Base-by-base conservation (phyloP, 495 filamentous ascomycete species). In the Cryomyces minteri region DNA sequence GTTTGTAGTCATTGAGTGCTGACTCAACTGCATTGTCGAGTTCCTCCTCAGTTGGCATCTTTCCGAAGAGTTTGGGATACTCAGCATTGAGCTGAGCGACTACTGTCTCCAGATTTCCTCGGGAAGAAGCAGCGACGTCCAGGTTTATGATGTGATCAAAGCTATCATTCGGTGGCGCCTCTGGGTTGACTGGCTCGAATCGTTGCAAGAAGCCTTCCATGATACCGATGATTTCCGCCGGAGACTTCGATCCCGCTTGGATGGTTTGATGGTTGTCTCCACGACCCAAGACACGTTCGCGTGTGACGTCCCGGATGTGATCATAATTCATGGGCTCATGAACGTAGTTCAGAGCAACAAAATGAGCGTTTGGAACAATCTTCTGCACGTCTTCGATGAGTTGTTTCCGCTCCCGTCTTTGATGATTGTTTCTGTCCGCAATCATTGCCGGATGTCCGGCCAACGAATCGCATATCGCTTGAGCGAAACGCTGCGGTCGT, bases 211-310 rank as follows among this genome's bases (percentile, higher is more conserved):
- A 99, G 33, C 86, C 85, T 49, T 94, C 80, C 90, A 99, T 96
- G 55, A 99, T 96, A 6, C 75, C 74, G 25, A 84, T 67, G 32
- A 88, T 76, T 57, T 93, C 84, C 10, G 66, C 60, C 34, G 63
- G 60, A 41, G 74, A 65, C 54, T 77, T 74, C 32, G 71, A 74
- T 9, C 76, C 79, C 4, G 88, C 83, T 47, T 88, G 87, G 54
- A 99, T 99, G 8, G 88, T 95, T 59, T 99, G 90, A 54, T 99
- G 90, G 56, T 95, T 96, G 60, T 99, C 86, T 0, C 90, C 90
- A 10, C 90, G 83, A 0, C 71, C 66, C 25, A 95, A 64, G 0
- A 99, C 84, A 9, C 90, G 79, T 39, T 77, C 68, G 39, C 75
- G 78, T 0, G 84, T 93, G n/a, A 85, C 69, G 42, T 74, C 66